Conservation (phyloP, 2,329 filamentous ascomycete genomes). For the Cyclaneusma minus region DNA sequence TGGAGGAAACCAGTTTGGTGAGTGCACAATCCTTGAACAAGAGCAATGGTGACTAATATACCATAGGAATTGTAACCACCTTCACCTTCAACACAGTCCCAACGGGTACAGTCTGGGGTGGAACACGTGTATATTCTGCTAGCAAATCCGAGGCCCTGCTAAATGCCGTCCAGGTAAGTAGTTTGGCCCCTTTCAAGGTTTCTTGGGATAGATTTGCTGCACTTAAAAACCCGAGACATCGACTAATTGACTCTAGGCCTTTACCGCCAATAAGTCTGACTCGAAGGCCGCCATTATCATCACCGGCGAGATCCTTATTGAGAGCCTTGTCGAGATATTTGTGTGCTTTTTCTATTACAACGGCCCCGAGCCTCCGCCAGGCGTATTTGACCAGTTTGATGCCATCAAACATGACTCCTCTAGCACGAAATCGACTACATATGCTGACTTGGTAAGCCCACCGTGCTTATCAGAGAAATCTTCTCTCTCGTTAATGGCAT, state of each 20-base stretch:
- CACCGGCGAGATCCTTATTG: slow-evolving; percentile 10
- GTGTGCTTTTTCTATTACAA: slow-evolving; percentile 21
- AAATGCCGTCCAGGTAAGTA: slow-evolving; percentile 19
- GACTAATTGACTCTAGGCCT: slow-evolving; percentile 20
- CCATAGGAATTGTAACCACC: slow-evolving; percentile 19
- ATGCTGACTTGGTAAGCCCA: slow-evolving; percentile 17
- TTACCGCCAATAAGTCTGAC: slow-evolving; percentile 12
- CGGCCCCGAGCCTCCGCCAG: slow-evolving; percentile 17
- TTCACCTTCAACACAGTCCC: slow-evolving; percentile 18
- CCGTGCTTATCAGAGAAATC: background rate
- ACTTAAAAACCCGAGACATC: slow-evolving; percentile 14
- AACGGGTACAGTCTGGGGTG: slow-evolving; percentile 22
- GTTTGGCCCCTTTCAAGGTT: no score
- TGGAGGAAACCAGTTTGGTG: slow-evolving; percentile 38
- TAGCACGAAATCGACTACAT: slow-evolving; percentile 12
- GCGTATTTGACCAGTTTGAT: slow-evolving; percentile 11
- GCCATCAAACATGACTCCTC: slow-evolving; percentile 4
- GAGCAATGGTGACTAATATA: slow-evolving; percentile 6
- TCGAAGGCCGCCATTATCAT: slow-evolving; percentile 18
- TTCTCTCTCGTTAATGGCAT: slow-evolving; percentile 4
- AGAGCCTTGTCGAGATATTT: slow-evolving; percentile 9
- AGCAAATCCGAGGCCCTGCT: slow-evolving; percentile 16
- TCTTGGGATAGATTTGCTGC: no score
- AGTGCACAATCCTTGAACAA: no score
- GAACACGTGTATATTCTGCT: slow-evolving; percentile 18